Evolutionary conservation across 495 filamentous ascomycete genomes (phyloP).

Genomic region (Podospora didyma): DNA sequence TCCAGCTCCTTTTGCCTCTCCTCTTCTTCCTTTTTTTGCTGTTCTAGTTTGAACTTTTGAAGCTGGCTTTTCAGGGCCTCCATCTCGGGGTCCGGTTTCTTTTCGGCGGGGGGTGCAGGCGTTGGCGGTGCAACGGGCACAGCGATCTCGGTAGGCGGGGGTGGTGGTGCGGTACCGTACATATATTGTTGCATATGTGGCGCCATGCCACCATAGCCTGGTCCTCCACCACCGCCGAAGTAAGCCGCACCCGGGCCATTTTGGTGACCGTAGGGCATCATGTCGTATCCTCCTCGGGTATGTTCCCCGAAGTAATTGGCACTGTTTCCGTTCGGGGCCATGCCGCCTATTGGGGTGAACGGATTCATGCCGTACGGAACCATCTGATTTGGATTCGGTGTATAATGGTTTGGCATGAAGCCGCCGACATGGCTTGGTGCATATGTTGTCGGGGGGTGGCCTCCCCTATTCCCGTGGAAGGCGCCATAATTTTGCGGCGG

Average conservation of each 20-base stretch:
- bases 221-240: slow-evolving; percentile 20
- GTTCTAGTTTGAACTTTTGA: slow-evolving; percentile 32
- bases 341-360: slow-evolving; percentile 31
- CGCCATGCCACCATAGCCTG: slow-evolving; percentile 22
- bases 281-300: slow-evolving; percentile 34
- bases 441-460: slow-evolving; percentile 23
- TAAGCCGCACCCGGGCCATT: slow-evolving; percentile 18
- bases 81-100: slow-evolving; percentile 42
- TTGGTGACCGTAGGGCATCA: slow-evolving; percentile 41
- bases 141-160: slow-evolving; percentile 42
- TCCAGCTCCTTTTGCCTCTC: slow-evolving; percentile 43
- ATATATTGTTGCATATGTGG: slow-evolving; percentile 38
- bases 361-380: slow-evolving; percentile 46
- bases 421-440: slow-evolving; percentile 43
- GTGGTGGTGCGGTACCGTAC: slow-evolving; percentile 34
- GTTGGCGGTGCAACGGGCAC: slow-evolving; percentile 27
- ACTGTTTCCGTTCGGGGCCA: slow-evolving; percentile 18
- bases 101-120: slow-evolving; percentile 30
- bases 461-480: slow-evolving; percentile 33
- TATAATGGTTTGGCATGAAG: slow-evolving; percentile 23
- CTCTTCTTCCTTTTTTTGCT: slow-evolving; percentile 31
- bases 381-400: slow-evolving; percentile 31
- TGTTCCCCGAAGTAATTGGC: slow-evolving; percentile 35
- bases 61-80: slow-evolving; percentile 39
- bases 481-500: slow-evolving; percentile 28